Evolutionary conservation across 768 basidiomycete species (phyloP), one percentile per base, ranked within the genome.

Genomic region (Neoboletus magnificus): DNA sequence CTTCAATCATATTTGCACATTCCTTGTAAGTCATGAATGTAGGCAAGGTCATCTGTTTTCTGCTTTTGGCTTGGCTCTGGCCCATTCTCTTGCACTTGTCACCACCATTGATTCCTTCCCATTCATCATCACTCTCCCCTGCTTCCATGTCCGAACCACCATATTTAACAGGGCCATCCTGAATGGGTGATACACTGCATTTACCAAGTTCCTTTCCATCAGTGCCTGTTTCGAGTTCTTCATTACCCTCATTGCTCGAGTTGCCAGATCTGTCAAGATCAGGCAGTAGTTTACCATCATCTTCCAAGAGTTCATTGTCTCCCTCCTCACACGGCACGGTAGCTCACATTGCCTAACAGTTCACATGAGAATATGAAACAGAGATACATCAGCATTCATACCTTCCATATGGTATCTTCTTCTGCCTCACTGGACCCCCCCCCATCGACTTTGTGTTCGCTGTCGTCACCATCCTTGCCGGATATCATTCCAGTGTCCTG

Each of bases 341-440:
- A n/a, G 84, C 82, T 77, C 91, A 84, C 91, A 96, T 95, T 0
- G 83, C 93, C 93, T 97, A 32, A 7, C 8, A 0, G 11, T 23
- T 27, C 16, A 25, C 29, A 42, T 60, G 35, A 59, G 61, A 41
- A 45, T 0, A 11, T 10, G 13, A 37, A 33, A 1, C 3, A 15
- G 25, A 45, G n/a, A 32, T 13, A 4, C 3, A 4, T n/a, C 15
- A 4, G 16, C 15, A 13, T 16, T 27, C 66, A 44, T 60, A 93
- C 94, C 86, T 89, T 93, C 94, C 94, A 98, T 18, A 96, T 82
- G 63, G 89, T 90, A n/a, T 74, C 84, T 64, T 91, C 89, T 13
- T 82, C 82, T 2, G 68, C 60, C 43, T 80, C 82, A 50, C 77
- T 82, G 40, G 71, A 73, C 20, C 68, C 73, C 8, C 73, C 74